A percentile compares a stretch with the other conserved stretches of the same genome.
These are phyloP conservation scores for Rhizopogon vinicolor DNA, from an alignment of 768 basidiomycete genomes.

Conservation along the genomic window DNA sequence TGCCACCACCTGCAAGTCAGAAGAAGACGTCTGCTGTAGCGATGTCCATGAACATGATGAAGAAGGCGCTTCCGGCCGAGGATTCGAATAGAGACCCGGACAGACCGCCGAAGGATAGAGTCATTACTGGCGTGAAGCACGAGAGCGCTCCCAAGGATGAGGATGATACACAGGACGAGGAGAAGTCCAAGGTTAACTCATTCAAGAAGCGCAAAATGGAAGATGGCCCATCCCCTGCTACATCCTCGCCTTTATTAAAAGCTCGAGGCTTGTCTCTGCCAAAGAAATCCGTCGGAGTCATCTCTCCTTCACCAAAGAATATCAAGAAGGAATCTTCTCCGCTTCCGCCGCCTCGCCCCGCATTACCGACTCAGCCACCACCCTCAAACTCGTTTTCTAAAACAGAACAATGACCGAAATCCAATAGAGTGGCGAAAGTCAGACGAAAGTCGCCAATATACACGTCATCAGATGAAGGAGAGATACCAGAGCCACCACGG, in stretches of 20 bases:
- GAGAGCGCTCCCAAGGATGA: constrained; percentile 30
- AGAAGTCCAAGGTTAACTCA: constrained; percentile 6
- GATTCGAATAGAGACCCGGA: constrained; percentile 24
- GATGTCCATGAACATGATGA: constrained; percentile 11
- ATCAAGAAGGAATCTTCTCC: constrained; percentile 34
- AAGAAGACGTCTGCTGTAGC: constrained; percentile 17
- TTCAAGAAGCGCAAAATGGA: constrained; percentile 44
- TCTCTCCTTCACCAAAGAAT: constrained; percentile 19
- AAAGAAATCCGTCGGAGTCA: constrained; percentile 15
- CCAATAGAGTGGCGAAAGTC: neutral
- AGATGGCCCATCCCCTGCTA: constrained; percentile 17
- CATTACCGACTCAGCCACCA: neutral
- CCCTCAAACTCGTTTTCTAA: neutral
- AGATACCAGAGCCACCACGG: constrained; percentile 64
- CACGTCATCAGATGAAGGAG: constrained; percentile 31
- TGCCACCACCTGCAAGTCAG: constrained; percentile 17
- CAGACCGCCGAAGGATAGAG: constrained; percentile 19
- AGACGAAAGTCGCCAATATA: constrained; percentile 26
- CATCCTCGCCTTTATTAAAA: constrained; percentile 3
- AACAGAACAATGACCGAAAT: neutral
- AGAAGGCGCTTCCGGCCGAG: constrained; percentile 20
- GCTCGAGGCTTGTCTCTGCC: constrained; percentile 22
- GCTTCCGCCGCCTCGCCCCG: constrained; percentile 14
- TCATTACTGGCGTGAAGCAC: constrained; percentile 30
- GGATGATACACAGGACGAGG: constrained; percentile 25